Conservation (phyloP, 257 asterid species). For the Verbena officinalis region DNA sequence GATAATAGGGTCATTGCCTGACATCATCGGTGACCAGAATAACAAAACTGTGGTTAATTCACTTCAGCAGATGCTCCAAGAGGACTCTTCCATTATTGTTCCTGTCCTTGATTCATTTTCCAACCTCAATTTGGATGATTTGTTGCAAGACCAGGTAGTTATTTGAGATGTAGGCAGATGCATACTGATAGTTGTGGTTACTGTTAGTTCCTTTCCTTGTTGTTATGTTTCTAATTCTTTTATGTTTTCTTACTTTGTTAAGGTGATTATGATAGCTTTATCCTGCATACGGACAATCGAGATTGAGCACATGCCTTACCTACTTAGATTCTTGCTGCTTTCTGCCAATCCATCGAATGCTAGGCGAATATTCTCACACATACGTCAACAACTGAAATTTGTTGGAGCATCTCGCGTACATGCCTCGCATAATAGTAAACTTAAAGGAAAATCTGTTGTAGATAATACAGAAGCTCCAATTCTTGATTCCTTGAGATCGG, state of each 20-base stretch:
- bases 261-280: conserved; percentile 73
- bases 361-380: conserved; percentile 67
- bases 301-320: conserved; percentile 75
- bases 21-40: conserved; percentile 76
- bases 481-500: conserved; percentile 76
- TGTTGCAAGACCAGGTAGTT: conserved; percentile 72
- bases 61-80: conserved; percentile 80
- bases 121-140: conserved; percentile 78
- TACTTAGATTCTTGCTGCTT: conserved; percentile 74
- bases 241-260: conserved; percentile 9
- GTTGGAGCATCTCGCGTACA: conserved; percentile 51
- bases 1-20: conserved; percentile 83
- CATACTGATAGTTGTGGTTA: conserved; percentile 19
- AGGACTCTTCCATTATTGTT: conserved; percentile 76
- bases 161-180: conserved; percentile 11
- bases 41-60: conserved; percentile 60
- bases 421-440: conserved; percentile 52
- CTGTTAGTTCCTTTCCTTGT: conserved; percentile 16
- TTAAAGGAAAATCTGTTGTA: conserved; percentile 67
- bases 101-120: conserved; percentile 81
- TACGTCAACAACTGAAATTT: conserved; percentile 68
- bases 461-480: conserved; percentile 61
- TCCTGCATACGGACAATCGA: conserved; percentile 87
- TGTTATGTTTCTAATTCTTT: not conserved
- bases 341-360: conserved; percentile 74